Evolutionary conservation across 176 grass and related monocot species (phyloP).

Genomic region (Aegilops tauschii): DNA sequence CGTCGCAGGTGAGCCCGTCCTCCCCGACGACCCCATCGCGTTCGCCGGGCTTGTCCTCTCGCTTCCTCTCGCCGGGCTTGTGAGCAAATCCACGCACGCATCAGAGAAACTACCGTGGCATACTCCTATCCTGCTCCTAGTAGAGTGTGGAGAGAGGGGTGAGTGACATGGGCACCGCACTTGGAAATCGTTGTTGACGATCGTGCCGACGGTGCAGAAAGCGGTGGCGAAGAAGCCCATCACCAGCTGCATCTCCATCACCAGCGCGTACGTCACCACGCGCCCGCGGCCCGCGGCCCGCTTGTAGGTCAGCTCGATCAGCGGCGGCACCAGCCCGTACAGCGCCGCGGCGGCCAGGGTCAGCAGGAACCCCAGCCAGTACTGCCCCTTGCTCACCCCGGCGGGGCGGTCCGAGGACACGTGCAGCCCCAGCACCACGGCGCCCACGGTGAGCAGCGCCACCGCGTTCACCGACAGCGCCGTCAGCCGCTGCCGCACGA

Average conservation of each 20-base stretch:
- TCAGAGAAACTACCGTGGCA: no score
- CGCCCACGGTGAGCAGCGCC: slow-evolving; percentile 54
- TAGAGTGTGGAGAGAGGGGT: background rate
- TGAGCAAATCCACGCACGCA: no score
- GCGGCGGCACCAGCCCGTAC: slow-evolving; percentile 62
- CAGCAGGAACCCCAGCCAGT: slow-evolving; percentile 58
- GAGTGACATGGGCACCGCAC: background rate
- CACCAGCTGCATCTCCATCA: slow-evolving; percentile 75
- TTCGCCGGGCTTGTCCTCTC: slow-evolving; percentile 39
- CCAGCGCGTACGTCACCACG: slow-evolving; percentile 62
- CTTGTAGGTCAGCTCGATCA: slow-evolving; percentile 54
- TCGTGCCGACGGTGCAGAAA: slow-evolving; percentile 49
- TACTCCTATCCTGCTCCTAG: no score
- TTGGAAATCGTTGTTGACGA: slow-evolving; percentile 64
- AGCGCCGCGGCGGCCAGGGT: slow-evolving; percentile 49
- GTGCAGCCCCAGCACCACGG: slow-evolving; percentile 53
- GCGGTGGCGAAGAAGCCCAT: slow-evolving; percentile 67
- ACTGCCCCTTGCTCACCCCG: slow-evolving; percentile 30
- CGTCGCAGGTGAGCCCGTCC: background rate
- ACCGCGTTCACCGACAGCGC: slow-evolving; percentile 56
- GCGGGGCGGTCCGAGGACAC: slow-evolving; percentile 27
- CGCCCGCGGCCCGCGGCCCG: slow-evolving; percentile 39
- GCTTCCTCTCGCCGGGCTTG: slow-evolving; percentile 12
- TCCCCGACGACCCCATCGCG: slow-evolving; percentile 43
- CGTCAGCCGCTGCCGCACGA: slow-evolving; percentile 64